Conservation (phyloP, 2,329 filamentous ascomycete genomes). For the Chaetomium olivaceum region DNA sequence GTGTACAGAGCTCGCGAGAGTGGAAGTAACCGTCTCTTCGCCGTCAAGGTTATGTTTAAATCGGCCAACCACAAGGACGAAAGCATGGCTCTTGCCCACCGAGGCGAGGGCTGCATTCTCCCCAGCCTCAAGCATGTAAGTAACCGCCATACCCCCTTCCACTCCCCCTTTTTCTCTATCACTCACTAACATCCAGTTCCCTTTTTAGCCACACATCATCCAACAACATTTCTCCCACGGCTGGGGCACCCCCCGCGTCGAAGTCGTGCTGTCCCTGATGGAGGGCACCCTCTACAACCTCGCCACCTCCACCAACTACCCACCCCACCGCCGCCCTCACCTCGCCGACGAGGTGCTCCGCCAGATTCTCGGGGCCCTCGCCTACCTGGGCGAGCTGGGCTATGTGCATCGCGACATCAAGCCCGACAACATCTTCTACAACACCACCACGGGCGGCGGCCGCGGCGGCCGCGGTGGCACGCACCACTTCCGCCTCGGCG, state of each 20-base stretch:
- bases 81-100: background rate
- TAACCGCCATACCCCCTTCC: background rate
- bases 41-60: conserved; percentile 4
- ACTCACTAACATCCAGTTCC: background rate
- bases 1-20: background rate
- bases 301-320: too few relatives aligned
- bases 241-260: conserved; percentile 6
- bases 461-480: background rate
- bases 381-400: background rate
- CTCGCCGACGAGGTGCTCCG: background rate
- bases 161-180: background rate
- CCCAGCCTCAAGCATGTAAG: conserved; percentile 10
- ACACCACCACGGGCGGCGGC: background rate
- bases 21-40: background rate
- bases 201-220: conserved; percentile 12
- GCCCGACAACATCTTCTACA: conserved; percentile 18
- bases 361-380: conserved; percentile 16
- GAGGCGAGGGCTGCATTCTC: conserved; percentile 3
- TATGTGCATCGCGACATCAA: conserved; percentile 20
- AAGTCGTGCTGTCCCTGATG: conserved; percentile 14
- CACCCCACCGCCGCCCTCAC: background rate
- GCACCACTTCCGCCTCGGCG: conserved; percentile 14
- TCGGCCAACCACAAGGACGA: background rate
- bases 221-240: background rate
- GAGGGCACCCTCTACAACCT: conserved; percentile 1